Evolutionary conservation across 345 rosid genomes (phyloP), one percentile per base, ranked within the genome.

Genomic region (Streptanthus diversifolius): DNA sequence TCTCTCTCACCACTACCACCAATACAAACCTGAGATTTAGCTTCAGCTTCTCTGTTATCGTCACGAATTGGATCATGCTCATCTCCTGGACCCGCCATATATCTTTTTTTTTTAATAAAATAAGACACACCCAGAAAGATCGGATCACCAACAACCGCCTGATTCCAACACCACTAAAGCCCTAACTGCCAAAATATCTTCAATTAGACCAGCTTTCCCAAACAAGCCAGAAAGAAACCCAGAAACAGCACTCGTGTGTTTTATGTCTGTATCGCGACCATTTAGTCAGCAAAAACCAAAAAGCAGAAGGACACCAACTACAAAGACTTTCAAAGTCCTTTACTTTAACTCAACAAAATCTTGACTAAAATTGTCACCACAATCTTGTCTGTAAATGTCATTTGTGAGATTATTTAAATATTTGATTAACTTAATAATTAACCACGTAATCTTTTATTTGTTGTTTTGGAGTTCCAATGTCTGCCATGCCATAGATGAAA

Each of bases 1-100:
- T 88, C 90, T 79, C 68, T 85, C 68, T 88, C 96, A 39, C 81
- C 77, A 65, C 72, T 60, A 63, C 76, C 77, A 64, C 71, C 51
- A 54, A 37, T 74, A 77, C 57, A 69, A 10, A 6, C 13, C 37
- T 63, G 19, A 67, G 62, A 43, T 68, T 68, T 80, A 43, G 55
- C 77, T 41, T 60, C 82, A 71, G 59, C 49, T 62, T 80, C 83
- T 68, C 1, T 62, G 7, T 27, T 76, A 47, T 19, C 67, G 45
- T 68, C 88, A 81, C 80, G 82, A 83, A 76, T 74, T 77, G 80
- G 78, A 80, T 72, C 80, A 70, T 76, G 60, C 22, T 49, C 55
- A 9, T 76, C 71, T 55, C 21, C 61, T 63, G 37, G 71, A 63
- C 80, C 47, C 65, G 54, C 67, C 80, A 76, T 74, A 14, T 30